phyloP scores from a whole-genome alignment of 352 stramenopile species.

The Blastocystis hominis region DNA sequence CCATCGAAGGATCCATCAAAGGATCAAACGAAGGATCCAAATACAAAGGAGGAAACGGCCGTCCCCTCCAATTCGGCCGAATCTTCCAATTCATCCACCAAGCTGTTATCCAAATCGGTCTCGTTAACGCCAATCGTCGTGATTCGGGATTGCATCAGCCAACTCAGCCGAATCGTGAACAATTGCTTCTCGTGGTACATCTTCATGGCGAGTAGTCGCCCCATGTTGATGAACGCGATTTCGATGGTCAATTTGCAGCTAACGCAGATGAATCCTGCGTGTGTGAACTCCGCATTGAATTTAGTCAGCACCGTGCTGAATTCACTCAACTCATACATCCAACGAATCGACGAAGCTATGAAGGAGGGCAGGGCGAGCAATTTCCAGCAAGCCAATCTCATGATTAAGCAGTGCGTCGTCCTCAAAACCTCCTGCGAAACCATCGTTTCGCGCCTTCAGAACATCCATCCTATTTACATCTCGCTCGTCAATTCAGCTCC shows the following conservation, averaged over 20 bases:
- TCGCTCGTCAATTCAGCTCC: neutral
- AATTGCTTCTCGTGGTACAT: neutral
- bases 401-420: neutral
- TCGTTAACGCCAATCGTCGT: neutral
- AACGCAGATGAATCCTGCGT: neutral
- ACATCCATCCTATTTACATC: too few relatives aligned
- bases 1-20: too few relatives aligned
- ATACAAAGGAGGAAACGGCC: too few relatives aligned
- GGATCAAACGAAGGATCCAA: too few relatives aligned
- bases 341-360: neutral
- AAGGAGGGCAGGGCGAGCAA: neutral
- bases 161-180: neutral
- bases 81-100: too few relatives aligned
- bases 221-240: neutral
- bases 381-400: neutral
- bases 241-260: neutral
- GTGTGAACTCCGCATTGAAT: neutral
- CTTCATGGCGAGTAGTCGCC: neutral
- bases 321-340: neutral
- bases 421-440: neutral
- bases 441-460: neutral
- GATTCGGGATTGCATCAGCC: neutral
- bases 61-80: too few relatives aligned
- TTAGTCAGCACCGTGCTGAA: neutral
- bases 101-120: too few relatives aligned